A percentile compares a stretch with the other conserved stretches of the same genome.
phyloP scores from a whole-genome alignment of 2,329 filamentous ascomycete species.

The Lasiodiplodia gonubiensis region DNA sequence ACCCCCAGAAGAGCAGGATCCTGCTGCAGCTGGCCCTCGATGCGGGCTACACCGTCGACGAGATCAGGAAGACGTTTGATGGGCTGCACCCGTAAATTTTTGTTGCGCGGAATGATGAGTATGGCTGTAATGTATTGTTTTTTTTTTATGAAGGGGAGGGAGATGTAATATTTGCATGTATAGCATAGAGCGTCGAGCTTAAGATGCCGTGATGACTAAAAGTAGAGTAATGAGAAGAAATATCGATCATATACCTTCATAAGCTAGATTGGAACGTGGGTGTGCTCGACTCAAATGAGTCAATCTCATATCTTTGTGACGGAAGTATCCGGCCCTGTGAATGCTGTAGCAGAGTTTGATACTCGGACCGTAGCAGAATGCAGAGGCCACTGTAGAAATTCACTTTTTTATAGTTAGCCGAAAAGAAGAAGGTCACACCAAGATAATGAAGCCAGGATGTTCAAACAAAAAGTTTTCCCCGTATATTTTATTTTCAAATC shows the following conservation, averaged over 20 bases:
- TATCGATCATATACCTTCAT: background rate
- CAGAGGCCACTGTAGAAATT: too few species aligned
- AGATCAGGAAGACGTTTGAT: slow-evolving; percentile 51
- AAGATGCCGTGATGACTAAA: background rate
- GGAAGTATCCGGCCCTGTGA: too few species aligned
- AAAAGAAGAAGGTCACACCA: background rate
- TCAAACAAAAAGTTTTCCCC: background rate
- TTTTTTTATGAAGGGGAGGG: too few species aligned
- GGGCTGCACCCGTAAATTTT: slow-evolving; percentile 13
- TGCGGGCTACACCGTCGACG: slow-evolving; percentile 43
- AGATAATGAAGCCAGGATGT: background rate
- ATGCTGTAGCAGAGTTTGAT: too few species aligned
- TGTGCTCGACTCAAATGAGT: background rate
- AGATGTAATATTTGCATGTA: background rate
- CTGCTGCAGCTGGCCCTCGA: slow-evolving; percentile 52
- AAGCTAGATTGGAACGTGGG: background rate
- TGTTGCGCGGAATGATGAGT: too few species aligned
- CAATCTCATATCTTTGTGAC: background rate
- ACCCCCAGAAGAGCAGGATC: slow-evolving; percentile 62
- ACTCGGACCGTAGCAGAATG: too few species aligned
- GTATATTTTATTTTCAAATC: background rate
- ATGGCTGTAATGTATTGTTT: too few species aligned
- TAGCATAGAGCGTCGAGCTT: background rate
- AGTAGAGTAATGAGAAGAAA: background rate
- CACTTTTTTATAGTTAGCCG: too few species aligned